Base-by-base conservation (phyloP, 371 early-diverging fungal species). In the Zancudomyces culisetae region DNA sequence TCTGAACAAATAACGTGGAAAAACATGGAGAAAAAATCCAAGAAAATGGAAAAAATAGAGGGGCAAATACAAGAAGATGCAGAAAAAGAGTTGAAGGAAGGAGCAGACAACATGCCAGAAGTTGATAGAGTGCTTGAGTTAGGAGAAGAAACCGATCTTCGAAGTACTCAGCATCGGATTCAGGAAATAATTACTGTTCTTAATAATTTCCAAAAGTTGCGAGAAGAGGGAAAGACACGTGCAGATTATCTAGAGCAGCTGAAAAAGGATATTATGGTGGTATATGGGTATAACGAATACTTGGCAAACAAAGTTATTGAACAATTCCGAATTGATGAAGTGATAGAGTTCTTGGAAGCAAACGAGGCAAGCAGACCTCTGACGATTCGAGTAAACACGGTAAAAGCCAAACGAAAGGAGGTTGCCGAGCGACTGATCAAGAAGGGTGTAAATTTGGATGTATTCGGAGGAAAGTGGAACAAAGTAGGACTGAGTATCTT, bases 371-470 rank as follows among this genome's bases (percentile, higher is more conserved):
- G 90, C 40, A 79, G 99, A 52, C 99, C 99, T 1, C 82, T 94
- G 18, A 91, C 94, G 2, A 90, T 99, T 60, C 84, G 99, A 51
- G 79, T 94, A 42, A 99, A 99, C 75, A 96, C 98, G 2, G 74
- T 98, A 22, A 81, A 87, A 62, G 90, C 93, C 3, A 81, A 88
- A 57, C 80, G 98, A 52, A 81, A 93, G 53, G 95, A 98, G 59
- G 70, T 99, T 18, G 92, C 93, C 2, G 90, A 98, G 68, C 78
- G 87, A 2, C 71, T 99, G 42, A 85, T 90, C 57, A 83, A 82
- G 66, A 85, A 98, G 61, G 98, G 99, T 53, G 94, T 98, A 35
- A 95, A 97, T 60, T 61, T 97, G n/a, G 98, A 97, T 54, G 89
- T 89, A 6, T 79, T 98, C 46, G 97, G 94, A 58, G 40, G 40